Percentiles rank a stretch among this genome's conserved stretches.
Conservation (phyloP, 2,329 filamentous ascomycete species). For the Leptosphaerulina australis region DNA sequence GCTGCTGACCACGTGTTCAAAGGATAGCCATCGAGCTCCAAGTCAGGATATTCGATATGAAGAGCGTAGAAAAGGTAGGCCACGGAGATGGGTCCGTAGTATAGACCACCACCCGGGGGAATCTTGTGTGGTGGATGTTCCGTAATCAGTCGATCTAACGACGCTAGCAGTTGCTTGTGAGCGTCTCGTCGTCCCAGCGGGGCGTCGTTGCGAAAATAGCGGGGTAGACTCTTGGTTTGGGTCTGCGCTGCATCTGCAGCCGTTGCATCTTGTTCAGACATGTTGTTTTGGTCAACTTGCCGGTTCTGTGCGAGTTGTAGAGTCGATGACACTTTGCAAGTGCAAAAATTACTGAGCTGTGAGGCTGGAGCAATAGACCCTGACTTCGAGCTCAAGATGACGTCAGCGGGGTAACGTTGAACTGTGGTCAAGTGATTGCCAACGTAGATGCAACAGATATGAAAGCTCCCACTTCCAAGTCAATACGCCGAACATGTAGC, state of each 20-base stretch:
- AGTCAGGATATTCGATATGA: conserved; percentile 56
- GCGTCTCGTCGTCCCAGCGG: conserved; percentile 50
- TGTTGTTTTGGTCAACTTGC: conserved; percentile 12
- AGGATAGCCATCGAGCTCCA: conserved; percentile 54
- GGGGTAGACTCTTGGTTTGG: conserved; percentile 41
- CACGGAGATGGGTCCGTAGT: conserved; percentile 57
- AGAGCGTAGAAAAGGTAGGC: conserved; percentile 59
- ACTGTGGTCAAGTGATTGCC: background rate
- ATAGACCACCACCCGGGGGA: conserved; percentile 56
- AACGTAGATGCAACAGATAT: background rate
- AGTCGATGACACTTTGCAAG: conserved; percentile 1
- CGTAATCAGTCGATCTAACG: conserved; percentile 56
- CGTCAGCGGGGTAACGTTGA: conserved; percentile 28
- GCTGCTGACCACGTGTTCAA: conserved; percentile 58
- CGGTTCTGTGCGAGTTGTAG: background rate
- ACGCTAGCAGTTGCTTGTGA: conserved; percentile 58
- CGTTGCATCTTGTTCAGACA: conserved; percentile 35
- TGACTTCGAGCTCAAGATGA: conserved; percentile 18
- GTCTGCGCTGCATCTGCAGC: conserved; percentile 26
- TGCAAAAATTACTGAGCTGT: background rate
- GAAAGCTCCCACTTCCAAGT: background rate
- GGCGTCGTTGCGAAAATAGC: conserved; percentile 52
- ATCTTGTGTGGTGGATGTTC: conserved; percentile 55
- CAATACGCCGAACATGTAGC: background rate
- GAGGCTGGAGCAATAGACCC: background rate